Evolutionary conservation across 495 filamentous ascomycete genomes (phyloP).

Genomic region (Evansstolkia leycettana): DNA sequence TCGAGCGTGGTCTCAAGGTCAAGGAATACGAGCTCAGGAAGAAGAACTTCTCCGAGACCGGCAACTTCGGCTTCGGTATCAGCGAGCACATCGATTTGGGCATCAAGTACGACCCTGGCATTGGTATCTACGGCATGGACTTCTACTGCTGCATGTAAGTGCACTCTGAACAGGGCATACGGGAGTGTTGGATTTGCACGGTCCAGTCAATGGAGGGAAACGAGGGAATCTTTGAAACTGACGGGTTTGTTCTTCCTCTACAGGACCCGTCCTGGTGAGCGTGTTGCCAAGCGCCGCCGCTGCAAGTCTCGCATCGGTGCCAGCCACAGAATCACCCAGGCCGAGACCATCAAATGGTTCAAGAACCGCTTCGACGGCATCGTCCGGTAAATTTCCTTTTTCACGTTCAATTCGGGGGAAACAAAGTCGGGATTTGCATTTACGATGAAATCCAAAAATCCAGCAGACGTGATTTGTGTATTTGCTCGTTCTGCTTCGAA

Average conservation of each 20-base stretch:
- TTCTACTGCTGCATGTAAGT: slow-evolving; percentile 99
- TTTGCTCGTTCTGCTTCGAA: slow-evolving; percentile 13
- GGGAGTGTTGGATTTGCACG: no score
- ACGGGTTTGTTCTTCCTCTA: slow-evolving; percentile 10
- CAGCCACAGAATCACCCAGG: slow-evolving; percentile 80
- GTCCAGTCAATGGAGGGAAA: no score
- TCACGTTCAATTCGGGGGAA: slow-evolving; percentile 4
- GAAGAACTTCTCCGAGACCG: slow-evolving; percentile 98
- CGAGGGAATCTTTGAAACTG: slow-evolving; percentile 15
- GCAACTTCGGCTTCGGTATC: slow-evolving; percentile 99
- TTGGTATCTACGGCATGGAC: slow-evolving; percentile 99
- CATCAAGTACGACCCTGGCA: slow-evolving; percentile 99
- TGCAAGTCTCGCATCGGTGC: slow-evolving; percentile 75
- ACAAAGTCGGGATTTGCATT: slow-evolving; percentile 20
- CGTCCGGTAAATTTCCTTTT: slow-evolving; percentile 57
- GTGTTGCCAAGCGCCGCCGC: slow-evolving; percentile 88
- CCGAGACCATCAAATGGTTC: slow-evolving; percentile 98
- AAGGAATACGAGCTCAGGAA: slow-evolving; percentile 99
- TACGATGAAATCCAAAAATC: slow-evolving; percentile 29
- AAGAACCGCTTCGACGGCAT: slow-evolving; percentile 99
- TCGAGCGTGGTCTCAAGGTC: slow-evolving; percentile 99
- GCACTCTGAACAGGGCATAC: slow-evolving; percentile 2
- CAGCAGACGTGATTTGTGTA: slow-evolving; percentile 8
- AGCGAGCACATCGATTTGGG: slow-evolving; percentile 99
- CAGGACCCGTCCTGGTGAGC: slow-evolving; percentile 91